Evolutionary conservation across 192 early-diverging fungal species (phyloP).

Genomic region (Allomyces macrogynus): DNA sequence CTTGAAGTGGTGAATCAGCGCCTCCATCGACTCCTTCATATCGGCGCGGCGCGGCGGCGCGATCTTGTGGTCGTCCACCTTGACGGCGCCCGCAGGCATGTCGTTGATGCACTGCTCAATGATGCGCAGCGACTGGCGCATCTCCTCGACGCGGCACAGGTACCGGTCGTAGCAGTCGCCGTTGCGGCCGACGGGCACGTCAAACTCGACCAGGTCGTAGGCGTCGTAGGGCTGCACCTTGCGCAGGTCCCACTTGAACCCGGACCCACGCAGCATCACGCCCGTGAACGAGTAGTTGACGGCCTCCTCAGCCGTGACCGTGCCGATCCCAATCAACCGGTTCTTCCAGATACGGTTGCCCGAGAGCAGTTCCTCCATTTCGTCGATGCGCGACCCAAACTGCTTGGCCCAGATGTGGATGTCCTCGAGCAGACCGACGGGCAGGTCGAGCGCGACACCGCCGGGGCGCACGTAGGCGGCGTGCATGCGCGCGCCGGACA

Average conservation of each 20-base stretch:
- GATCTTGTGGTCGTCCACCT: slow-evolving; percentile 96
- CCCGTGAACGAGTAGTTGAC: slow-evolving; percentile 83
- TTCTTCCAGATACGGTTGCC: slow-evolving; percentile 88
- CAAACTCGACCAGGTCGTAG: slow-evolving; percentile 86
- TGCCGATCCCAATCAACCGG: slow-evolving; percentile 69
- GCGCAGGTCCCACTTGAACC: slow-evolving; percentile 81
- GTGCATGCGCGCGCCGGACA: slow-evolving; percentile 95
- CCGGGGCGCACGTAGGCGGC: slow-evolving; percentile 91
- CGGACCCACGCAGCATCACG: slow-evolving; percentile 84
- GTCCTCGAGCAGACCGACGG: slow-evolving; percentile 81
- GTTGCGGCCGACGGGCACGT: slow-evolving; percentile 82
- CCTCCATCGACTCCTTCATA: slow-evolving; percentile 99
- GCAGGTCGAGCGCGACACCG: slow-evolving; percentile 82
- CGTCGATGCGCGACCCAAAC: slow-evolving; percentile 74
- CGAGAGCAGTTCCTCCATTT: slow-evolving; percentile 82
- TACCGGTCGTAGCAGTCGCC: slow-evolving; percentile 95
- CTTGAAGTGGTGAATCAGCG: slow-evolving; percentile 98
- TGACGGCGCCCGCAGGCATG: slow-evolving; percentile 83
- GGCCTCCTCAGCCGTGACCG: slow-evolving; percentile 70
- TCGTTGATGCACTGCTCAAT: slow-evolving; percentile 88
- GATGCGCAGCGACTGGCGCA: slow-evolving; percentile 90
- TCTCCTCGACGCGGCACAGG: slow-evolving; percentile 93
- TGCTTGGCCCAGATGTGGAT: slow-evolving; percentile 86
- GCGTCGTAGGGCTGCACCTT: slow-evolving; percentile 90
- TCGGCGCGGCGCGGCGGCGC: slow-evolving; percentile 69